These are phyloP conservation scores for Suillus ampliporus DNA, from an alignment of 768 basidiomycete genomes.

Conservation along the genomic window DNA sequence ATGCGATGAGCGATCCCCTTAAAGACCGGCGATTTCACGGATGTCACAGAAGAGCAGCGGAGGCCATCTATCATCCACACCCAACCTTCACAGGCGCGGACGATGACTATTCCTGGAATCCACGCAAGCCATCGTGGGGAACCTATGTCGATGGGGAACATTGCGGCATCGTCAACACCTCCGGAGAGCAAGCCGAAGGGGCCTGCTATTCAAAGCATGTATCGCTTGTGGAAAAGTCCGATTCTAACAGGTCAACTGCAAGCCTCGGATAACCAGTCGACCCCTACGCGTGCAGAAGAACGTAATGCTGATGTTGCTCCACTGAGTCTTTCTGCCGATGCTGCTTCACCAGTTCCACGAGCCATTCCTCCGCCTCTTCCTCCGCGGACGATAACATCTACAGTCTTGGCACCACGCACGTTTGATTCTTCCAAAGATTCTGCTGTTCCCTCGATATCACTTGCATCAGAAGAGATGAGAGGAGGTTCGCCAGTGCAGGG, in stretches of 20 bases:
- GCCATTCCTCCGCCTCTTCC: slow-evolving; percentile 45
- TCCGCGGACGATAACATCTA: slow-evolving; percentile 45
- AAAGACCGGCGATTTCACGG: slow-evolving; percentile 39
- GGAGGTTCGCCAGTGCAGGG: slow-evolving; percentile 30
- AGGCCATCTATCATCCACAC: slow-evolving; percentile 64
- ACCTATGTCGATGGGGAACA: slow-evolving; percentile 84
- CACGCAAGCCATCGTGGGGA: slow-evolving; percentile 86
- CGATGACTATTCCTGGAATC: slow-evolving; percentile 88
- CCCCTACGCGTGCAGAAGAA: slow-evolving; percentile 19
- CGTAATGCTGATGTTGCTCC: slow-evolving; percentile 37
- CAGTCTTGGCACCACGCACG: slow-evolving; percentile 32
- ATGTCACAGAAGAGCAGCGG: slow-evolving; percentile 32
- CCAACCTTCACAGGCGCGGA: slow-evolving; percentile 75
- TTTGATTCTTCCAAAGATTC: slow-evolving; percentile 31
- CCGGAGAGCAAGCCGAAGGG: slow-evolving; percentile 47
- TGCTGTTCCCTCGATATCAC: slow-evolving; percentile 27
- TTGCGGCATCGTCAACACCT: slow-evolving; percentile 52
- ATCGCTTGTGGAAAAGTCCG: slow-evolving; percentile 76
- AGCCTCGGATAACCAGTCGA: slow-evolving; percentile 21
- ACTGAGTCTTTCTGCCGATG: slow-evolving; percentile 31
- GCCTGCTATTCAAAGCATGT: slow-evolving; percentile 69
- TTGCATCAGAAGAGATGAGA: slow-evolving; percentile 48
- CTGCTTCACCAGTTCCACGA: slow-evolving; percentile 29
- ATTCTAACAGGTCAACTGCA: slow-evolving; percentile 34
- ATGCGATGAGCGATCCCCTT: slow-evolving; percentile 28